These are phyloP conservation scores for Diaporthe sp. DNA, from an alignment of 2,329 filamentous ascomycete genomes.

Conservation along the genomic window DNA sequence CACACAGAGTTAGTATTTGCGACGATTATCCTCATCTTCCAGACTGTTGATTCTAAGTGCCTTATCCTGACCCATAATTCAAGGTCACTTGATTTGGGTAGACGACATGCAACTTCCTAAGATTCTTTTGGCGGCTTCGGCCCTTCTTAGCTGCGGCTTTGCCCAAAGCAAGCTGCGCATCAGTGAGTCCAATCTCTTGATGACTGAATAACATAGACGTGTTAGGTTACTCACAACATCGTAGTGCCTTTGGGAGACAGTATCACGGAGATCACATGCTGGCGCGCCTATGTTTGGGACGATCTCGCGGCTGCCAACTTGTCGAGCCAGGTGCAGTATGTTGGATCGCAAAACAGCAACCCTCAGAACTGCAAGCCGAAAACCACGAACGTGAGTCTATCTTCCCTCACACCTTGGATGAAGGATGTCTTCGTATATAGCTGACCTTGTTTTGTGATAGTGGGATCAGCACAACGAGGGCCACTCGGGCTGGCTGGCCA, in stretches of 20 bases:
- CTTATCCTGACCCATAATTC: too few relatives aligned
- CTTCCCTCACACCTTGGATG: not conserved
- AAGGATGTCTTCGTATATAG: too few relatives aligned
- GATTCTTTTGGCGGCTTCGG: not conserved
- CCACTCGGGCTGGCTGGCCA: slow-evolving; percentile 58
- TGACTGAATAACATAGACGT: not conserved
- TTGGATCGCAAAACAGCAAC: slow-evolving; percentile 57
- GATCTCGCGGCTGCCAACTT: slow-evolving; percentile 52
- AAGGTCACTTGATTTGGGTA: not conserved
- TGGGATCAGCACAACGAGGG: slow-evolving; percentile 60
- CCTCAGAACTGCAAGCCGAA: slow-evolving; percentile 52
- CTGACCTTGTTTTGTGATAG: not conserved
- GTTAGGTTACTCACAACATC: not conserved
- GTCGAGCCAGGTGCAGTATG: slow-evolving; percentile 55
- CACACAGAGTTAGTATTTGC: not conserved
- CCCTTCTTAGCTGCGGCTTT: not conserved
- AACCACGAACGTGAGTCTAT: slow-evolving; percentile 44
- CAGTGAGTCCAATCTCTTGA: not conserved
- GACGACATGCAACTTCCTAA: not conserved
- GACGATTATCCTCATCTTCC: not conserved
- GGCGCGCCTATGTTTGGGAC: slow-evolving; percentile 59
- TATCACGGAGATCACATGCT: slow-evolving; percentile 62
- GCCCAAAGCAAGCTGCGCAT: slow-evolving; percentile 14
- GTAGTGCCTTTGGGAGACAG: slow-evolving; percentile 60
- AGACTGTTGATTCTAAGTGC: too few relatives aligned